A percentile compares a stretch with the other conserved stretches of the same genome.
Evolutionary conservation across 2,329 filamentous ascomycete genomes (phyloP).

Genomic region (Microdochium nivale): DNA sequence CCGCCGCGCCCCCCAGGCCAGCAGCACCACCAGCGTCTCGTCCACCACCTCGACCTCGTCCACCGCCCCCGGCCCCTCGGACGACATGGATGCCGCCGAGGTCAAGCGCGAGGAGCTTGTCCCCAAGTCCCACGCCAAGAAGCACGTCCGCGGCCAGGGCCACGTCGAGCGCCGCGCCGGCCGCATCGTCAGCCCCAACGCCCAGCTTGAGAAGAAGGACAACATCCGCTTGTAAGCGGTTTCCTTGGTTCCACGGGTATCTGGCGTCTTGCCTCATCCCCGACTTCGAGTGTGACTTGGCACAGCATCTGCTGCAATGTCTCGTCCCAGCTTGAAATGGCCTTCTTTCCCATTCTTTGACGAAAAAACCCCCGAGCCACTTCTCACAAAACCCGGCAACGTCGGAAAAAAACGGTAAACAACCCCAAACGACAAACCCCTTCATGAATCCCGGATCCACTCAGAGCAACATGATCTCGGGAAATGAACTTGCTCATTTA

Average conservation of each 20-base stretch:
- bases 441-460: too few relatives aligned
- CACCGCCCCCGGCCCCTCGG: too few relatives aligned
- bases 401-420: too few relatives aligned
- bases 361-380: too few relatives aligned
- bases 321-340: too few relatives aligned
- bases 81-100: too few relatives aligned
- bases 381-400: too few relatives aligned
- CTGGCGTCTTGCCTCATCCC: background rate
- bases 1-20: background rate
- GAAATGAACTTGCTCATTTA: background rate
- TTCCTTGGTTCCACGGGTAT: background rate
- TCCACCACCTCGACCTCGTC: background rate
- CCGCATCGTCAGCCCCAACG: too few relatives aligned
- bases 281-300: too few relatives aligned
- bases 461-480: background rate
- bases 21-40: background rate
- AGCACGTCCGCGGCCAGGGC: background rate
- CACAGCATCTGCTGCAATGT: too few relatives aligned
- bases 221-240: background rate
- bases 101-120: background rate
- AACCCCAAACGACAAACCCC: too few relatives aligned
- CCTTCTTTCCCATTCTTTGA: too few relatives aligned
- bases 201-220: background rate
- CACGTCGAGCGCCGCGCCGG: background rate
- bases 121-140: background rate